phyloP scores from a whole-genome alignment of 306 rosid genomes.

The Pueraria montana region DNA sequence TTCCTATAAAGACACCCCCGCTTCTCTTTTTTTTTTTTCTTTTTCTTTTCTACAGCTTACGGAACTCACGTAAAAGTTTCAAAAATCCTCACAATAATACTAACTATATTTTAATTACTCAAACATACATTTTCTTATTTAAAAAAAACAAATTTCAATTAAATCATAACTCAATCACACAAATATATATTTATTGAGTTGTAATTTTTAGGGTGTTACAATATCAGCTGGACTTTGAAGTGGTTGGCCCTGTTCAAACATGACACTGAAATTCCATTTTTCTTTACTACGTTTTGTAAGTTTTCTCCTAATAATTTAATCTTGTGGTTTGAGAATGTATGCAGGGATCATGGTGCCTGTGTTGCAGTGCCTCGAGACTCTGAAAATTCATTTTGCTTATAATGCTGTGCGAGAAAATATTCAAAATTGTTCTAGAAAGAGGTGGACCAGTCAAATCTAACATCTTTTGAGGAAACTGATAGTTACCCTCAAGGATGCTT shows the following conservation, averaged over 20 bases:
- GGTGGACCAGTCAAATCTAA: slow-evolving; percentile 65
- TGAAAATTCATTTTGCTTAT: slow-evolving; percentile 74
- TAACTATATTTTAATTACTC: too few relatives aligned
- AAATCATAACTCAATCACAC: too few relatives aligned
- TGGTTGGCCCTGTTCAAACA: slow-evolving; percentile 37
- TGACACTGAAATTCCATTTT: slow-evolving; percentile 31
- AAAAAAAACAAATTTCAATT: too few relatives aligned
- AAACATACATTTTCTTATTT: too few relatives aligned
- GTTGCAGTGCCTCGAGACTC: slow-evolving; percentile 81
- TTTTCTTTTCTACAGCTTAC: too few relatives aligned
- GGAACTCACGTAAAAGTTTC: too few relatives aligned
- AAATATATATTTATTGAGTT: too few relatives aligned
- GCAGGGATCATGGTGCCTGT: slow-evolving; percentile 94
- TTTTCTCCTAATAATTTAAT: slow-evolving; percentile 46
- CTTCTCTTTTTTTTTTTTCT: too few relatives aligned
- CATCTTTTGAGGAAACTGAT: slow-evolving; percentile 55
- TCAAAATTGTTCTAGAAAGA: slow-evolving; percentile 68
- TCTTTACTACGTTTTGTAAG: slow-evolving; percentile 16
- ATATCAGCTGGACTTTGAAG: slow-evolving; percentile 38
- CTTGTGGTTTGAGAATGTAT: slow-evolving; percentile 53
- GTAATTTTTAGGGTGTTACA: too few relatives aligned
- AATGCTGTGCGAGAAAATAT: slow-evolving; percentile 62
- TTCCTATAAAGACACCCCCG: too few relatives aligned
- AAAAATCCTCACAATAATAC: too few relatives aligned
- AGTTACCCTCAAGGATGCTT: slow-evolving; percentile 49